Evolutionary conservation across 257 asterid genomes (phyloP).

Genomic region (Penstemon eatonii): DNA sequence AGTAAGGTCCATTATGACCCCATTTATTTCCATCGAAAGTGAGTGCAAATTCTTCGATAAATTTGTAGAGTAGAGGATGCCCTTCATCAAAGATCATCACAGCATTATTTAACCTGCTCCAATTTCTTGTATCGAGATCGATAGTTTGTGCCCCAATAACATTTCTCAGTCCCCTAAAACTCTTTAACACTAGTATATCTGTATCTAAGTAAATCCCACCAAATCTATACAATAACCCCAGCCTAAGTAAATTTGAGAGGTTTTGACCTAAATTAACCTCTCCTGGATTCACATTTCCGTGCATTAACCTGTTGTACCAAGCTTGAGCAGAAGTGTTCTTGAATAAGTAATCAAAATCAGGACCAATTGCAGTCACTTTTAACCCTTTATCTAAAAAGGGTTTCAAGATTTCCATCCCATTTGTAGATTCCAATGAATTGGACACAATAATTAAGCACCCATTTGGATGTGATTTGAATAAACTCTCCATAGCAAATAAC

Average conservation of each 20-base stretch:
- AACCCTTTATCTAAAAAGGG: conserved; percentile 64
- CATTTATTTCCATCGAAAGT: conserved; percentile 94
- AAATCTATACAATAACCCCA: conserved; percentile 74
- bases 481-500: conserved; percentile 47
- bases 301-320: conserved; percentile 64
- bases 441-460: conserved; percentile 75
- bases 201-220: conserved; percentile 94
- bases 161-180: conserved; percentile 47
- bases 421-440: conserved; percentile 62
- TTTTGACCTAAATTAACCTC: conserved; percentile 84
- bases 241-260: conserved; percentile 76
- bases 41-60: conserved; percentile 83
- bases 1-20: conserved; percentile 97
- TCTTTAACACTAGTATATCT: conserved; percentile 62
- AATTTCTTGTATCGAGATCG: conserved; percentile 53
- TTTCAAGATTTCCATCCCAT: conserved; percentile 54
- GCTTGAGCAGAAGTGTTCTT: conserved; percentile 60
- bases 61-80: conserved; percentile 77
- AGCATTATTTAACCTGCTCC: conserved; percentile 90
- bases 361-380: conserved; percentile 59
- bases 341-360: conserved; percentile 65
- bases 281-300: conserved; percentile 65
- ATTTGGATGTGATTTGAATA: conserved; percentile 66
- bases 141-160: conserved; percentile 80
- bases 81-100: conserved; percentile 84